Evolutionary conservation across 257 asterid genomes (phyloP).

Genomic region (Plantago major): DNA sequence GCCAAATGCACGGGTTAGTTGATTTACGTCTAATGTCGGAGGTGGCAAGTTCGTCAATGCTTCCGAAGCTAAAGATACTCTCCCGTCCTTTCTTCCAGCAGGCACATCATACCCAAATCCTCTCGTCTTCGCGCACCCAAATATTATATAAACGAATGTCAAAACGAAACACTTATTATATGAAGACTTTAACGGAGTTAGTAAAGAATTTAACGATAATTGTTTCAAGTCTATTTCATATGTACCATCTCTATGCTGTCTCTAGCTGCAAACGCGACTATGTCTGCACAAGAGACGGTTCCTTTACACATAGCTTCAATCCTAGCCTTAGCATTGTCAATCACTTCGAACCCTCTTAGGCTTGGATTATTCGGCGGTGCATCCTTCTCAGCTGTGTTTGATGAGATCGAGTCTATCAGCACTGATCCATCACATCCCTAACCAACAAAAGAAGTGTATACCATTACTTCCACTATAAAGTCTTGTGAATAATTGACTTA

Average conservation of each 20-base stretch:
- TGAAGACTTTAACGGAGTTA: neutral
- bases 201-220: neutral
- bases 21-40: slow-evolving; percentile 36
- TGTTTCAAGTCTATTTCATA: neutral
- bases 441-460: neutral
- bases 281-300: slow-evolving; percentile 77
- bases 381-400: slow-evolving; percentile 72
- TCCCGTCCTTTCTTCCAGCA: slow-evolving; percentile 79
- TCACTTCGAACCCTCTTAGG: slow-evolving; percentile 68
- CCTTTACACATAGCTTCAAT: slow-evolving; percentile 53
- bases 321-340: slow-evolving; percentile 52
- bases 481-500: no score
- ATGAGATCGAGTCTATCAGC: slow-evolving; percentile 50
- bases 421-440: slow-evolving; percentile 94
- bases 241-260: slow-evolving; percentile 65
- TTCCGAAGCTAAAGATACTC: slow-evolving; percentile 47
- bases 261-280: slow-evolving; percentile 77
- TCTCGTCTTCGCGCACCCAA: slow-evolving; percentile 35
- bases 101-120: slow-evolving; percentile 63
- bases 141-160: no score
- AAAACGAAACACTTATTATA: neutral
- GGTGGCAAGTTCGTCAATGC: slow-evolving; percentile 51
- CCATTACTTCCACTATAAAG: no score
- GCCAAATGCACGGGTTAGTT: slow-evolving; percentile 55
- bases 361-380: slow-evolving; percentile 66